phyloP scores from a whole-genome alignment of 83 land plant genomes.

The Picea abies region DNA sequence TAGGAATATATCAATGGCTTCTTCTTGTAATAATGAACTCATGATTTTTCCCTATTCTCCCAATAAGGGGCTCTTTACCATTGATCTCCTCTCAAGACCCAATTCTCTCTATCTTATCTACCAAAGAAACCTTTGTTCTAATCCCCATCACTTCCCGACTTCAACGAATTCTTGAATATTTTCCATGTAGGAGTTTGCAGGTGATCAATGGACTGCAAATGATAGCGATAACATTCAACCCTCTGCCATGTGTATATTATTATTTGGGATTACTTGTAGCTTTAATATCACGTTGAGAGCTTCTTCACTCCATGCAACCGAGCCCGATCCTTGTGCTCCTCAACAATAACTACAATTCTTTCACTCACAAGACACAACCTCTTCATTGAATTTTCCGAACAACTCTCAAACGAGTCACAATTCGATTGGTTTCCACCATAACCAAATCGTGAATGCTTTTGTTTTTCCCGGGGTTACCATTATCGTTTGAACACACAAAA shows the following conservation, averaged over 20 bases:
- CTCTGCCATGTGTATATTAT: background rate
- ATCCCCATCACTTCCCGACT: background rate
- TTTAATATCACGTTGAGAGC: background rate
- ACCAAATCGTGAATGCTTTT: no score
- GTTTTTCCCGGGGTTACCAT: no score
- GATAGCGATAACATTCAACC: background rate
- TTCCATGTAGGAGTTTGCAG: background rate
- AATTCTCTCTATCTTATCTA: slow-evolving; percentile 1
- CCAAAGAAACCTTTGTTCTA: background rate
- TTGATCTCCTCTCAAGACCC: no score
- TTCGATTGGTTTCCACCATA: no score
- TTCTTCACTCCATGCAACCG: slow-evolving; percentile 7
- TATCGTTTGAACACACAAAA: no score
- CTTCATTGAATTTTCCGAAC: no score
- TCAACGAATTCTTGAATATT: background rate
- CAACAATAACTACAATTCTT: background rate
- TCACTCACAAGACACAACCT: no score
- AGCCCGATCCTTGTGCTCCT: background rate
- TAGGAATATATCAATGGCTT: no score
- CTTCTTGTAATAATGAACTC: no score
- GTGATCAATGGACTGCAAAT: background rate
- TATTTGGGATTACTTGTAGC: background rate
- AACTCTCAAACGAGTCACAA: no score
- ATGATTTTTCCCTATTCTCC: no score
- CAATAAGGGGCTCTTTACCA: no score